Evolutionary conservation across 495 filamentous ascomycete genomes (phyloP).

Genomic region (Penicillium antarcticum): DNA sequence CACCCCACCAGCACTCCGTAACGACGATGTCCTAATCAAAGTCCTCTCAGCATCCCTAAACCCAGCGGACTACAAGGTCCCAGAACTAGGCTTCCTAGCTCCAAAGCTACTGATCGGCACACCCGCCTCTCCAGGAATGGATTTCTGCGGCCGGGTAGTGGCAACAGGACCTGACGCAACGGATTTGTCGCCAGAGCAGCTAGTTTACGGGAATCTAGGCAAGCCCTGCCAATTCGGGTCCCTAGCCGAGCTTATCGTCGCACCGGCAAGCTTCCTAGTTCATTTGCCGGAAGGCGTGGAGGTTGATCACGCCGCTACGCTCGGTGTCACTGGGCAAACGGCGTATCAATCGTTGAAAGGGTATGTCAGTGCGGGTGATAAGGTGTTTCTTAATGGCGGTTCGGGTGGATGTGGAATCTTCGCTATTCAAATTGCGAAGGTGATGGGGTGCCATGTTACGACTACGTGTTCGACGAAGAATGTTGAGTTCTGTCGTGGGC

Average conservation of each 20-base stretch:
- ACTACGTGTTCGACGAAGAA: constrained; percentile 57
- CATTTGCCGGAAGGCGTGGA: constrained; percentile 49
- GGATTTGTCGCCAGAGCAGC: constrained; percentile 42
- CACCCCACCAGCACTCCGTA: constrained; percentile 32
- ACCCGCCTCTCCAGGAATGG: constrained; percentile 55
- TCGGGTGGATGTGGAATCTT: constrained; percentile 59
- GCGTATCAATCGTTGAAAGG: constrained; percentile 56
- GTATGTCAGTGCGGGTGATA: constrained; percentile 46
- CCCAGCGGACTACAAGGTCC: constrained; percentile 68
- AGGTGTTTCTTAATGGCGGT: constrained; percentile 66
- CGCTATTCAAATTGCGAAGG: constrained; percentile 63
- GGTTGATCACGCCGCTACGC: constrained; percentile 42
- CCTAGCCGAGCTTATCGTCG: constrained; percentile 49
- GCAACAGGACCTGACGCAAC: constrained; percentile 25
- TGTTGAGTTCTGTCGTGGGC: constrained; percentile 46
- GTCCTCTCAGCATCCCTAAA: constrained; percentile 58
- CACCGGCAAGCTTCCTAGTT: constrained; percentile 12
- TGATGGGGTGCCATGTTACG: constrained; percentile 57
- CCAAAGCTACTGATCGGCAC: constrained; percentile 33
- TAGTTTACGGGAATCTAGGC: constrained; percentile 51
- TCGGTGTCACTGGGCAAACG: constrained; percentile 54
- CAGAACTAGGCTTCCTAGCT: constrained; percentile 47
- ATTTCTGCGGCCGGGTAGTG: constrained; percentile 61
- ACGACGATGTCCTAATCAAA: constrained; percentile 52
- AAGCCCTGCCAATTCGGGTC: constrained; percentile 44